Conservation (phyloP, 768 basidiomycete species). For the Lentinula sp. region DNA sequence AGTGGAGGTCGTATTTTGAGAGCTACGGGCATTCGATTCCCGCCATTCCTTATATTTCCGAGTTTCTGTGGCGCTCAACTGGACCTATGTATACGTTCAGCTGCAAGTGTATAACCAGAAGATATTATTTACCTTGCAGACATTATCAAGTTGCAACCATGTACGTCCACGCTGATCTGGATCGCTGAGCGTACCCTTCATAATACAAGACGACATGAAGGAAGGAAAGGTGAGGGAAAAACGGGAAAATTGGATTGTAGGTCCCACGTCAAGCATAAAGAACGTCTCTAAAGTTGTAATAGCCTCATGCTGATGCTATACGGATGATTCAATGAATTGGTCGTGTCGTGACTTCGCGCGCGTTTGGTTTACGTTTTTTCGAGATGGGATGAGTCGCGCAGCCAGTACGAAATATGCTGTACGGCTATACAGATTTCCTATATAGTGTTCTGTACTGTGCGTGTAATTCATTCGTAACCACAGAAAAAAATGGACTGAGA, state of each 20-base stretch:
- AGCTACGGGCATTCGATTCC: not conserved
- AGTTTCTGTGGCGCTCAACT: not conserved
- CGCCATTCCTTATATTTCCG: constrained; percentile 3
- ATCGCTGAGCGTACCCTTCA: not conserved
- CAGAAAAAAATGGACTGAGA: too few species aligned
- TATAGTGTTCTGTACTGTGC: too few species aligned
- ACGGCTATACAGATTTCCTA: not conserved
- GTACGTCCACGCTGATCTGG: not conserved
- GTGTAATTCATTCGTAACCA: too few species aligned
- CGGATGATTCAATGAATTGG: not conserved
- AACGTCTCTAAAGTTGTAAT: not conserved
- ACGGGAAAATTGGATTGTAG: not conserved
- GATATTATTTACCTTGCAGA: not conserved
- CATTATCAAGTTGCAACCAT: constrained; percentile 2
- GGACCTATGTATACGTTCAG: not conserved
- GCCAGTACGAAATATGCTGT: not conserved
- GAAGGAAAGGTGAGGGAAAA: not conserved
- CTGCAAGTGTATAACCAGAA: not conserved
- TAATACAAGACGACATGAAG: not conserved
- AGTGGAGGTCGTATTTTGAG: not conserved
- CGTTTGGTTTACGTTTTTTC: not conserved
- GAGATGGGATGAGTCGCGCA: not conserved
- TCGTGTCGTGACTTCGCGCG: not conserved
- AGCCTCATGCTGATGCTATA: not conserved
- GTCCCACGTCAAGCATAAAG: not conserved